Evolutionary conservation across 306 rosid genomes (phyloP), one percentile per base, ranked within the genome.

Genomic region (Vicia villosa): DNA sequence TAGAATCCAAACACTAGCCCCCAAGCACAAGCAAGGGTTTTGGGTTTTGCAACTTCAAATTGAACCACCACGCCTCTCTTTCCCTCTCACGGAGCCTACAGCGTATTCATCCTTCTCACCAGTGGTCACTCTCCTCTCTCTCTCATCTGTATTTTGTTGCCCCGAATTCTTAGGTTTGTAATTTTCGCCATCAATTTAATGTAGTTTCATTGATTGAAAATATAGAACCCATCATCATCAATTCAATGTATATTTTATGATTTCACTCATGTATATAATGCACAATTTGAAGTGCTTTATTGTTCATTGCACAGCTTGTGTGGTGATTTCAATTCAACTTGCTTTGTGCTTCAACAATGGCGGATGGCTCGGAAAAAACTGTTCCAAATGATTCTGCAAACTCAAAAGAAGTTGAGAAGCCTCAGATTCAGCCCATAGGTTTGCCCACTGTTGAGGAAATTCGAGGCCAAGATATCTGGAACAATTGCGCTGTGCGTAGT

Each of bases 381-480:
- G 46, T 79, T 62, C 68, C 84, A 6, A 81, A 17, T 74, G 83
- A 13, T 60, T 64, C 92, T 34, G 41, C 66, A 17, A 73, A 49
- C 74, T 22, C 85, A 4, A 76, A 69, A 38, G 96, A 88, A 74
- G 77, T 69, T 2, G 87, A 82, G 84, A 80, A 84, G 82, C 92
- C 88, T 63, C 84, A 79, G 66, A 73, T 91, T 79, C 86, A 91
- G 81, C 91, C 99, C 63, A 55, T 94, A 30, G 80, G 87, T 71
- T 32, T 94, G 81, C 99, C 99, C 40, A 68, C 95, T 4, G 61
- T 67, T 43, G 97, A 94, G 83, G 97, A 94, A 81, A 86, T 91
- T 72, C 97, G 95, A 3, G 99, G 97, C 76, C 99, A 94, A 73
- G 97, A 94, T 56, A 91, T 94, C 76, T 91, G 95, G 96, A 91